A percentile compares a stretch with the other conserved stretches of the same genome.
phyloP scores from a whole-genome alignment of 768 basidiomycete species.

The Psilocybe subaeruginosa region DNA sequence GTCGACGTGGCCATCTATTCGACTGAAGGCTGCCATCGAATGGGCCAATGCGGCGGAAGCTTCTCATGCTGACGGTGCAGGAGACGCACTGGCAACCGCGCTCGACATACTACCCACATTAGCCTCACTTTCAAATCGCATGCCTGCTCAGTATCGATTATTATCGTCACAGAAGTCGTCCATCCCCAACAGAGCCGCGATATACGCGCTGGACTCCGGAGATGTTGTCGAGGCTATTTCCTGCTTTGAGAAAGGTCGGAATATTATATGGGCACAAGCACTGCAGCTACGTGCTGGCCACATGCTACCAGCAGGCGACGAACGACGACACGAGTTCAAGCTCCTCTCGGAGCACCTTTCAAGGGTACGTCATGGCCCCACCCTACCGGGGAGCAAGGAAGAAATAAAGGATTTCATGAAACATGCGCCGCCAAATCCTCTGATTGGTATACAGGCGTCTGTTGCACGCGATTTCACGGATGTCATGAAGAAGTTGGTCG shows the following conservation, averaged over 20 bases:
- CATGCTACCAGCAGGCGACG: not conserved
- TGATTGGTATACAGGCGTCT: not conserved
- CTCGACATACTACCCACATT: constrained; percentile 1
- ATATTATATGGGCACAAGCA: constrained; percentile 4
- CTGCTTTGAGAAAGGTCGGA: constrained; percentile 2
- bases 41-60: constrained; percentile 2
- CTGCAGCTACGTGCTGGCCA: not conserved
- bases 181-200: not conserved
- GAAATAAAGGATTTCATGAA: not conserved
- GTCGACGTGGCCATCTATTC: constrained; percentile 6
- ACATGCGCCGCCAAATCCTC: not conserved
- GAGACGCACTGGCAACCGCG: not conserved
- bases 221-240: not conserved
- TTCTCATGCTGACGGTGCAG: not conserved
- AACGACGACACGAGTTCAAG: not conserved
- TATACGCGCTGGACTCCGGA: not conserved
- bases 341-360: not conserved
- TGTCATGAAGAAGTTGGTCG: not conserved
- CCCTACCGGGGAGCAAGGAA: not conserved
- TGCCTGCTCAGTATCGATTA: not conserved
- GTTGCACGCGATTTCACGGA: not conserved
- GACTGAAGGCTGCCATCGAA: constrained; percentile 3
- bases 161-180: not conserved
- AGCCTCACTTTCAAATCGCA: not conserved
- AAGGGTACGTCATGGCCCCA: not conserved